Evolutionary conservation across 306 rosid genomes (phyloP).

Genomic region (Crotalaria pallida): DNA sequence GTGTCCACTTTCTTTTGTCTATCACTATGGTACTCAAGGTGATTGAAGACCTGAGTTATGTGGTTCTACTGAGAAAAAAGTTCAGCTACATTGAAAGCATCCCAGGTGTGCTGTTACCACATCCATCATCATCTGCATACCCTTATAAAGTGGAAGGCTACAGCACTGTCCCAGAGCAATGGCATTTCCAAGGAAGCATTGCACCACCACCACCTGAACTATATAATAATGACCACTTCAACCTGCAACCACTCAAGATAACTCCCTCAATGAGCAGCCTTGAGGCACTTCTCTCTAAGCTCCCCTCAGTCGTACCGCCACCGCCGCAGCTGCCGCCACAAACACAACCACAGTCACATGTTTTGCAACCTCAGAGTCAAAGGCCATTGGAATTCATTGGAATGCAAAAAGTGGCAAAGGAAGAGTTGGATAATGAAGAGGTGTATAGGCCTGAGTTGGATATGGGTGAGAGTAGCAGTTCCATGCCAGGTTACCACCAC

Average conservation of each 20-base stretch:
- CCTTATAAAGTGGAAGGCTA: constrained; percentile 44
- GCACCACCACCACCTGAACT: constrained; percentile 38
- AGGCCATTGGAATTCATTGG: constrained; percentile 48
- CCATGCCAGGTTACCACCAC: constrained; percentile 36
- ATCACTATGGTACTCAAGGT: constrained; percentile 37
- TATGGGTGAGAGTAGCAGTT: constrained; percentile 58
- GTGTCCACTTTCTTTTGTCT: not conserved
- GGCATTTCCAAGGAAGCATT: constrained; percentile 56
- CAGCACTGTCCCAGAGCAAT: constrained; percentile 31
- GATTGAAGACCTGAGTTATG: constrained; percentile 82
- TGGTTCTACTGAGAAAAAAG: constrained; percentile 74
- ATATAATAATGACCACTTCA: constrained; percentile 36
- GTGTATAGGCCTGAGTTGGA: constrained; percentile 51
- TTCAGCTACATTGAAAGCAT: constrained; percentile 93
- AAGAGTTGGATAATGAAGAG: constrained; percentile 52
- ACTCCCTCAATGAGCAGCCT: constrained; percentile 78
- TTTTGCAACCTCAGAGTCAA: constrained; percentile 23
- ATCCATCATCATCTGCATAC: constrained; percentile 70
- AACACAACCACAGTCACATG: constrained; percentile 12
- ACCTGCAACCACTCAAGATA: constrained; percentile 36
- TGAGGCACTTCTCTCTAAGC: constrained; percentile 64
- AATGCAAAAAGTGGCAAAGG: constrained; percentile 56
- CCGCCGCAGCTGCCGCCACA: constrained; percentile 19
- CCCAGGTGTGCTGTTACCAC: constrained; percentile 95
- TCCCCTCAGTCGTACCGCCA: constrained; percentile 65